These are phyloP conservation scores for Diaporthe australafricana DNA, from an alignment of 2,329 filamentous ascomycete genomes.

Conservation along the genomic window DNA sequence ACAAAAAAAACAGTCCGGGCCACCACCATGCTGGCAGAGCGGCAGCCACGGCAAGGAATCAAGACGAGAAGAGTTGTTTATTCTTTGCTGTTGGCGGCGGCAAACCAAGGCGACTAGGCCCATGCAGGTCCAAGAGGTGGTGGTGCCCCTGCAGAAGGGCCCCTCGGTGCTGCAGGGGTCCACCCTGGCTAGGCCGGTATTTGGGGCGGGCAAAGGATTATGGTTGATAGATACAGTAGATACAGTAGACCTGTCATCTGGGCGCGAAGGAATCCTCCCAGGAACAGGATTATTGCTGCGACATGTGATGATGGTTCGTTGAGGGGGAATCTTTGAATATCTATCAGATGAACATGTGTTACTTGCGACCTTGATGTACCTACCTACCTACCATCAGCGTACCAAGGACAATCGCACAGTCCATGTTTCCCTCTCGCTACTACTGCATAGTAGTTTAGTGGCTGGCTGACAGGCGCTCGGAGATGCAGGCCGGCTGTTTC, in stretches of 20 bases:
- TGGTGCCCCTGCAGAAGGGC: conserved; percentile 31
- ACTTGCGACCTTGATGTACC: background rate
- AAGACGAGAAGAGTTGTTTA: background rate
- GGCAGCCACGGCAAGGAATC: conserved; percentile 3
- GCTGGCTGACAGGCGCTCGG: conserved; percentile 22
- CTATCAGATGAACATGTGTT: too few relatives aligned
- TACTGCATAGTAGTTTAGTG: background rate
- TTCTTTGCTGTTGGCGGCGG: conserved; percentile 22
- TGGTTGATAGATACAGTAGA: background rate
- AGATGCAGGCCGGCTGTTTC: conserved; percentile 21
- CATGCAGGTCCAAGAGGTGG: conserved; percentile 24
- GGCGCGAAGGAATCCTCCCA: background rate
- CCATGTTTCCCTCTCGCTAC: too few relatives aligned
- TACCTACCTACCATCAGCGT: background rate
- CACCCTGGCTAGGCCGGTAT: background rate
- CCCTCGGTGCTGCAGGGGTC: background rate
- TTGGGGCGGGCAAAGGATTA: background rate
- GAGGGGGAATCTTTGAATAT: too few relatives aligned
- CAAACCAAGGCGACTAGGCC: background rate
- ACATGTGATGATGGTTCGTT: too few relatives aligned
- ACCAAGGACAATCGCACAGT: background rate
- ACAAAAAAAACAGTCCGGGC: background rate
- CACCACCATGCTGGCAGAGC: background rate
- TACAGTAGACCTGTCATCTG: conserved; percentile 1
- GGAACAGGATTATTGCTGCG: background rate